A percentile compares a stretch with the other conserved stretches of the same genome.
Conservation (phyloP, 1,284 basidiomycete species). For the Papiliotrema fonsecae region DNA sequence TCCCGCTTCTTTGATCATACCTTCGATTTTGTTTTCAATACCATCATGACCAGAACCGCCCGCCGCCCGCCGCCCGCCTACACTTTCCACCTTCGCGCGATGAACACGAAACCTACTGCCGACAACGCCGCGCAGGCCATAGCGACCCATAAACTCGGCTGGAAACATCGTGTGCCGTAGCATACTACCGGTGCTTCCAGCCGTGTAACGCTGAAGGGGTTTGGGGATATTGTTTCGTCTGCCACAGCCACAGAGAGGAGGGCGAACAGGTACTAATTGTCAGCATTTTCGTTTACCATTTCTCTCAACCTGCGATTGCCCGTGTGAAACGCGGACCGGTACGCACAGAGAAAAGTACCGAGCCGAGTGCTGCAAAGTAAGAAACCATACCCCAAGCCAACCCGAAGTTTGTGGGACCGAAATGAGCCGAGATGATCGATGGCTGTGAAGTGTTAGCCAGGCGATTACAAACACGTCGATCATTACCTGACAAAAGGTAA, state of each 20-base stretch:
- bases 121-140: conserved; percentile 34
- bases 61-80: conserved; percentile 9
- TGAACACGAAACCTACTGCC: conserved; percentile 28
- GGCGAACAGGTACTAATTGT: conserved; percentile 36
- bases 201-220: not conserved
- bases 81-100: conserved; percentile 43
- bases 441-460: conserved; percentile 20
- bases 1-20: too few relatives aligned
- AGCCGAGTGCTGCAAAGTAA: conserved; percentile 46
- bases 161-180: conserved; percentile 43
- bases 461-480: not conserved
- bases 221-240: not conserved
- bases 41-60: not conserved
- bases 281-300: not conserved
- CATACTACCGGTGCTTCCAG: conserved; percentile 22
- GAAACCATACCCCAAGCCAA: conserved; percentile 49
- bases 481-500: not conserved
- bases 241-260: conserved; percentile 25
- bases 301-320: not conserved
- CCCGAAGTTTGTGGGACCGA: conserved; percentile 47
- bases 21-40: not conserved
- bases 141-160: conserved; percentile 34
- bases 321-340: not conserved
- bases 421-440: conserved; percentile 43
- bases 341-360: conserved; percentile 44